A percentile compares a stretch with the other conserved stretches of the same genome.
Conservation (phyloP, 139 green algal genomes). For the Coccomyxa sp. region DNA sequence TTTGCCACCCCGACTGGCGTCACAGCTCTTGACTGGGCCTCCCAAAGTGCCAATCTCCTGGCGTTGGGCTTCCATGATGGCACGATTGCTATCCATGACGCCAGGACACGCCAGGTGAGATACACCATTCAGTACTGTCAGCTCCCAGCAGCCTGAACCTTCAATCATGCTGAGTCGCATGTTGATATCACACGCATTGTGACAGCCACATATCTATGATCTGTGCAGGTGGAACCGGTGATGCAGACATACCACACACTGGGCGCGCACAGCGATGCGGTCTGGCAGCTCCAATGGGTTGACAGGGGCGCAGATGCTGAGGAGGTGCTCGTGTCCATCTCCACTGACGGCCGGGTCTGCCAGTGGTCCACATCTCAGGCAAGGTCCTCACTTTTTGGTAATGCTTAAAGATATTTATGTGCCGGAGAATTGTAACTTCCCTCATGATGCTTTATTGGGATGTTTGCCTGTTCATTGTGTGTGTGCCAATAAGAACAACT, state of each 20-base stretch:
- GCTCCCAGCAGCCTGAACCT: neutral
- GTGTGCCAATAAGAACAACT: too few species aligned
- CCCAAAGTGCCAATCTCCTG: constrained; percentile 45
- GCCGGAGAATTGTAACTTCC: neutral
- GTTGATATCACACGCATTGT: neutral
- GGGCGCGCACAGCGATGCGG: constrained; percentile 71
- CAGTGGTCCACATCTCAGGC: constrained; percentile 72
- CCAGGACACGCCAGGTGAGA: constrained; percentile 34
- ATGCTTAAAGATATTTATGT: constrained; percentile 18
- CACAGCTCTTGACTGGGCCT: constrained; percentile 67
- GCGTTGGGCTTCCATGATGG: constrained; percentile 68
- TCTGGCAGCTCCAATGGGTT: constrained; percentile 73
- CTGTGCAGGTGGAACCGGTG: constrained; percentile 6
- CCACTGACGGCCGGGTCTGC: constrained; percentile 77
- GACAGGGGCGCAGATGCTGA: constrained; percentile 60
- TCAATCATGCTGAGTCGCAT: neutral
- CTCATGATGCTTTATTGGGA: neutral
- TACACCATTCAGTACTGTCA: neutral
- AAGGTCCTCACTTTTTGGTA: neutral
- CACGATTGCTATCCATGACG: constrained; percentile 65
- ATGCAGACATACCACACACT: constrained; percentile 10
- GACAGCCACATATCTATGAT: neutral
- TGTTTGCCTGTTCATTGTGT: too few species aligned
- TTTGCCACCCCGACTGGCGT: constrained; percentile 58
- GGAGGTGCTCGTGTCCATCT: constrained; percentile 80